These are phyloP conservation scores for Geotrichum histeridarum DNA, from an alignment of 1,139 yeast genomes.

Conservation along the genomic window DNA sequence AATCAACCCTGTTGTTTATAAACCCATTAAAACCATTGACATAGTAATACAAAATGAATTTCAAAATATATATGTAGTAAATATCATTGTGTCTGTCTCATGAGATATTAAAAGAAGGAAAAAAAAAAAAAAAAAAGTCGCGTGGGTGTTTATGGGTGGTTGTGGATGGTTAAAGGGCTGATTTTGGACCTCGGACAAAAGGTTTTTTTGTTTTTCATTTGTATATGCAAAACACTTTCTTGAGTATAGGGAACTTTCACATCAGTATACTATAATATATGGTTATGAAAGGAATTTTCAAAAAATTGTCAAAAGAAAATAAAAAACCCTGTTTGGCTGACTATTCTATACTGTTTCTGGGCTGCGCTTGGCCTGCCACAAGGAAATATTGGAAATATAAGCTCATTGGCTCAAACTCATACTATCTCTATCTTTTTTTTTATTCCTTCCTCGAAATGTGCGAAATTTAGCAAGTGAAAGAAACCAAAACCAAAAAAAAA, in stretches of 20 bases:
- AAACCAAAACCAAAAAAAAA: neutral
- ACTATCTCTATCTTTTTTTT: neutral
- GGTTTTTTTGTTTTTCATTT: neutral
- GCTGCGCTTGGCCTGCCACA: neutral
- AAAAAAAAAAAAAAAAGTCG: too few species aligned
- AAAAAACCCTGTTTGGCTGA: neutral
- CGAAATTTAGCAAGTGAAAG: neutral
- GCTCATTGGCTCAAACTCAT: neutral
- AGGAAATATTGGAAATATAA: conserved; percentile 15
- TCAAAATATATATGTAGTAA: too few species aligned
- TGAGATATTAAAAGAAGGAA: too few species aligned
- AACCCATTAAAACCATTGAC: too few species aligned
- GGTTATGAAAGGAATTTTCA: too few species aligned
- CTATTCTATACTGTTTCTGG: neutral
- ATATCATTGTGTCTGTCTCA: too few species aligned
- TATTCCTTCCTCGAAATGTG: neutral
- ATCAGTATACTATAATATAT: too few species aligned
- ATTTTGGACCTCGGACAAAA: conserved; percentile 16
- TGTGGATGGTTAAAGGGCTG: neutral
- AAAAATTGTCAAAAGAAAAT: too few species aligned
- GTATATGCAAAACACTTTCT: too few species aligned
- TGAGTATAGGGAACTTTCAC: too few species aligned
- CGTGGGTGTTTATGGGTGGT: neutral
- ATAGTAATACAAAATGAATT: too few species aligned
- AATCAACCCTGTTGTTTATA: too few species aligned